phyloP scores from a whole-genome alignment of 352 stramenopile genomes.

The Phytophthora nicotianae region DNA sequence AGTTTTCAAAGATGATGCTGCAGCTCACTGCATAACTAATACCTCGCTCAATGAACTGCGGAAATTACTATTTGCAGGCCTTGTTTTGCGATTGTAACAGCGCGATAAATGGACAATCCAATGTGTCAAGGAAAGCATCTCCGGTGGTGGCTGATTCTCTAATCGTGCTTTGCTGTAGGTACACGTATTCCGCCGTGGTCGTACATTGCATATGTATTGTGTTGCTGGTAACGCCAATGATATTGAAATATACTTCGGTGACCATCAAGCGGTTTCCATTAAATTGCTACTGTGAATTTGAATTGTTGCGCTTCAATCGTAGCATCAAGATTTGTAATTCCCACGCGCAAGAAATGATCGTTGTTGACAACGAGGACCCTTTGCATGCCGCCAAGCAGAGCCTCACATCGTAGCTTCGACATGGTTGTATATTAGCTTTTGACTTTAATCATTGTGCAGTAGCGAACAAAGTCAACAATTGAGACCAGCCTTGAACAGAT shows the following conservation, averaged over 20 bases:
- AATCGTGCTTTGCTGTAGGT: no score
- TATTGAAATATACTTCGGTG: no score
- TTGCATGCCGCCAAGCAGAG: background rate
- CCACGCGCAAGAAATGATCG: background rate
- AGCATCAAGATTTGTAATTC: background rate
- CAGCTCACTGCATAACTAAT: constrained; percentile 7
- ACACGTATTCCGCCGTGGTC: no score
- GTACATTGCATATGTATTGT: no score
- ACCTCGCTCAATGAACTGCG: no score
- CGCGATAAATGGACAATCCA: background rate
- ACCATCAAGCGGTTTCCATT: no score
- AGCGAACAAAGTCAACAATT: constrained; percentile 4
- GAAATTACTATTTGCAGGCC: no score
- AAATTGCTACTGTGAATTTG: background rate
- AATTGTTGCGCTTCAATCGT: background rate
- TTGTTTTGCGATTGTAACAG: no score
- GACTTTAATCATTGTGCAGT: background rate
- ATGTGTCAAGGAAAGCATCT: background rate
- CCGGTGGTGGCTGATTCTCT: no score
- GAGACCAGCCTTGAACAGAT: background rate
- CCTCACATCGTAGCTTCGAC: background rate
- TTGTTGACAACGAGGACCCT: background rate
- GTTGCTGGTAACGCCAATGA: no score
- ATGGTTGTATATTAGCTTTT: background rate
- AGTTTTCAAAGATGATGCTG: constrained; percentile 12